Evolutionary conservation across 768 basidiomycete genomes (phyloP), one percentile per base, ranked within the genome.

Genomic region (Termitomyces sp.): DNA sequence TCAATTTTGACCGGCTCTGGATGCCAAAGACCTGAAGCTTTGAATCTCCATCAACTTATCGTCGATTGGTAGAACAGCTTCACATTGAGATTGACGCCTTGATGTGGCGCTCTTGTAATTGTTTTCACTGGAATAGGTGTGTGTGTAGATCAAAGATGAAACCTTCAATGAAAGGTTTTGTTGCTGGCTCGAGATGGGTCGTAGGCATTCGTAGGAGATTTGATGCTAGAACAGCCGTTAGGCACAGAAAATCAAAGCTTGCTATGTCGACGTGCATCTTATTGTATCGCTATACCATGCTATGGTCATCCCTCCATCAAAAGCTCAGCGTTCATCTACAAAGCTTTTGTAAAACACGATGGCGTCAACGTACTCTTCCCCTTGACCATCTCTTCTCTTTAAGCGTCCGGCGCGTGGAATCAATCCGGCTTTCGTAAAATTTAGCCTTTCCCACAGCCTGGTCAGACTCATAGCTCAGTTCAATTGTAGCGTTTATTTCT

Each of bases 361-460:
- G 0, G 94, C 92, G 65, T 97, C 93, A 8, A 94, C 85, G 61
- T 84, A 95, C 66, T 95, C 93, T 64, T 96, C 94, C 14, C 82
- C 87, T 5, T 71, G 65, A 0, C 88, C 92, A 61, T 90, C 86
- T 45, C 74, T 73, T 7, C 77, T 79, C 58, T 71, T 81, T 45
- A 96, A 71, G 45, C 87, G 76, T 2, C 95, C 95, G 2, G 87
- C 88, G 37, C 79, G 77, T 28, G 87, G 88, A 64, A 92, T 90
- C 50, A 79, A 69, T 0, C 93, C 93, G 2, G 84, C 87, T 61
- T 88, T 87, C 9, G 72, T 77, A 74, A 98, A 97, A 8, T 84
- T 84, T 0, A 95, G 75, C 17, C 74, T 69, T 60, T 97, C 94
- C 94, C 93, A 98, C 28, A 97, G 76, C 62, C 87, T 65, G 22